phyloP scores from a whole-genome alignment of 495 filamentous ascomycete genomes.

The Filosporella fistucella region DNA sequence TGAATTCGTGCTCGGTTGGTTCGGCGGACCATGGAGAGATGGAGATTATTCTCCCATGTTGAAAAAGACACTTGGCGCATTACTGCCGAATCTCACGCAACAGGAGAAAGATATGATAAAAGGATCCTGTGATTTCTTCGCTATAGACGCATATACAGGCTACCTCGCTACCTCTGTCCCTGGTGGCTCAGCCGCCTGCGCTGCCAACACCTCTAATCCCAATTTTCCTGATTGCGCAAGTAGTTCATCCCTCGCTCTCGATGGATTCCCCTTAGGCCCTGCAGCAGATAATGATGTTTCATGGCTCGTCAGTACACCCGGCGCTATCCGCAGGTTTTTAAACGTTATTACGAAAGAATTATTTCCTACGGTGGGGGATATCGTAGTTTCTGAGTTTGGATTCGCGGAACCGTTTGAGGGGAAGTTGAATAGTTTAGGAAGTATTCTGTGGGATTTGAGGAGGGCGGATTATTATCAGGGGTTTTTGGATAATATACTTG shows the following conservation, averaged over 20 bases:
- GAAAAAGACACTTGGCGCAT: slow-evolving; percentile 62
- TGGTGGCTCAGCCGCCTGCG: slow-evolving; percentile 29
- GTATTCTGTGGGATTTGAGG: slow-evolving; percentile 32
- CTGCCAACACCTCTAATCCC: slow-evolving; percentile 31
- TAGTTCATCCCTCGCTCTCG: slow-evolving; percentile 19
- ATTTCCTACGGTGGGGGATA: slow-evolving; percentile 34
- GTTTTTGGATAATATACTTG: slow-evolving; percentile 36
- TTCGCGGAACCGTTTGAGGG: slow-evolving; percentile 41
- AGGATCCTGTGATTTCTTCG: slow-evolving; percentile 40
- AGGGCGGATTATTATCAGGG: slow-evolving; percentile 35
- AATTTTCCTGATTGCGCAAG: slow-evolving; percentile 34
- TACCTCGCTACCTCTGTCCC: slow-evolving; percentile 23
- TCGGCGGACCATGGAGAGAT: slow-evolving; percentile 55
- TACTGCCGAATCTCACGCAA: slow-evolving; percentile 58
- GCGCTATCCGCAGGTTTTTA: slow-evolving; percentile 36
- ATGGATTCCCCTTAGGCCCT: slow-evolving; percentile 35
- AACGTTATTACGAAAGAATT: slow-evolving; percentile 36
- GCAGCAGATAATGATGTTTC: slow-evolving; percentile 30
- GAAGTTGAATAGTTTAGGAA: slow-evolving; percentile 26
- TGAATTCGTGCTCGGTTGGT: slow-evolving; percentile 61
- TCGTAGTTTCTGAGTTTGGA: slow-evolving; percentile 42
- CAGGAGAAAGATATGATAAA: slow-evolving; percentile 54
- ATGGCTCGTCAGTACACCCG: slow-evolving; percentile 37
- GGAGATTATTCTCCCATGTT: slow-evolving; percentile 66
- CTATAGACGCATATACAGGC: slow-evolving; percentile 33